A percentile compares a stretch with the other conserved stretches of the same genome.
These are phyloP conservation scores for Tephrocybe sp. DNA, from an alignment of 768 basidiomycete species.

Conservation along the genomic window DNA sequence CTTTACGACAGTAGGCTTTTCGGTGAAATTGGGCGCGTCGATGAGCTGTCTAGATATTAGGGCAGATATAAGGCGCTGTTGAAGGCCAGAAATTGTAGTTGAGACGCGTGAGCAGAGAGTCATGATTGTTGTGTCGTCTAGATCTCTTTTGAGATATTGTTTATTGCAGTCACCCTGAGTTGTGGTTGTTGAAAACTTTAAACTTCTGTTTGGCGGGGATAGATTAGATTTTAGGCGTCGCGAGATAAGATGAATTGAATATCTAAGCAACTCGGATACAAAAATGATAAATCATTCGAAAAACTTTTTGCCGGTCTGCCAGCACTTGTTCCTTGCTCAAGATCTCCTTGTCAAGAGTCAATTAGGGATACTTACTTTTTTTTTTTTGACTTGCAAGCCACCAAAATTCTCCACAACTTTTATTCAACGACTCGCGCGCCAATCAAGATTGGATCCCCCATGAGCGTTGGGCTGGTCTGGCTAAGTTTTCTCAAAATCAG, in stretches of 20 bases:
- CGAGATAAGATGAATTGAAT: neutral
- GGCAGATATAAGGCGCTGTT: neutral
- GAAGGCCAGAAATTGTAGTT: conserved; percentile 1
- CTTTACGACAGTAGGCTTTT: conserved; percentile 27
- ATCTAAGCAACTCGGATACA: neutral
- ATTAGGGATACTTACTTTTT: too few species aligned
- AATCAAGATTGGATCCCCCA: too few species aligned
- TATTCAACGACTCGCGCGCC: too few species aligned
- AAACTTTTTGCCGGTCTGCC: too few species aligned
- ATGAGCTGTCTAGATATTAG: conserved; percentile 1
- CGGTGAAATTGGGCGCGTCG: conserved; percentile 12
- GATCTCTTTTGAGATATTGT: neutral
- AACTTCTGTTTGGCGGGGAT: conserved; percentile 4
- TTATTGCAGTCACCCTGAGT: neutral
- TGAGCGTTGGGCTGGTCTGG: too few species aligned
- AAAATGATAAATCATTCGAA: too few species aligned
- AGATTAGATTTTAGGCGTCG: conserved; percentile 2
- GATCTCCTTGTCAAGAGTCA: too few species aligned
- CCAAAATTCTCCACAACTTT: too few species aligned
- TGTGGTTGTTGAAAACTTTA: neutral
- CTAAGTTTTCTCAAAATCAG: too few species aligned
- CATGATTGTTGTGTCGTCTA: neutral
- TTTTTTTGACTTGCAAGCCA: too few species aligned
- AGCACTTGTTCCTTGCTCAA: too few species aligned
- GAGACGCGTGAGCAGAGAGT: neutral